Conservation (phyloP, 352 stramenopile species). For the Ophiocytium majus region DNA sequence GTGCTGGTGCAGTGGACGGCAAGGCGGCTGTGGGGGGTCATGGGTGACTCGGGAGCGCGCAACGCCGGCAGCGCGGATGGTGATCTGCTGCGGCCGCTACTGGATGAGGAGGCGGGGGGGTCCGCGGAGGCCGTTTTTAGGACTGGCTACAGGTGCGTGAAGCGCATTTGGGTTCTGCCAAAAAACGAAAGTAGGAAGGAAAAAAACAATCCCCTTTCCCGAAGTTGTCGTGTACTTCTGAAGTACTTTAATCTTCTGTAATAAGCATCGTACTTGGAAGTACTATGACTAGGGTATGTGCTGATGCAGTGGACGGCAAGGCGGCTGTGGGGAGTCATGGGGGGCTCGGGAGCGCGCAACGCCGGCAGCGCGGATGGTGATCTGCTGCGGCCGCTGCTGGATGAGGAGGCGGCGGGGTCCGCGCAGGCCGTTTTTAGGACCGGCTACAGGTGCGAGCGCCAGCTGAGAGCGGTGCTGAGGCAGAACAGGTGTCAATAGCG, state of each 20-base stretch:
- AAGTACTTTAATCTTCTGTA: too few species aligned
- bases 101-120: slow-evolving; percentile 29
- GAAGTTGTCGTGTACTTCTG: too few species aligned
- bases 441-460: not conserved
- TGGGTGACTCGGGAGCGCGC: slow-evolving; percentile 27
- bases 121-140: not conserved
- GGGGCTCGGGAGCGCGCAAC: not conserved
- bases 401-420: slow-evolving; percentile 17
- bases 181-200: too few species aligned
- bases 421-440: not conserved
- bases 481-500: not conserved
- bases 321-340: not conserved
- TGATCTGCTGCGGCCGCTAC: slow-evolving; percentile 33
- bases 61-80: not conserved
- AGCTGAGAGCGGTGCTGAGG: not conserved
- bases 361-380: slow-evolving; percentile 12
- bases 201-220: too few species aligned
- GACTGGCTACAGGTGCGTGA: not conserved
- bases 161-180: too few species aligned
- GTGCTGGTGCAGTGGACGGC: slow-evolving; percentile 9
- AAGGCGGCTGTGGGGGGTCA: not conserved
- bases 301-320: slow-evolving; percentile 23
- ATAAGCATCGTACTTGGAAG: too few species aligned
- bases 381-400: slow-evolving; percentile 37
- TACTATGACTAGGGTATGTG: slow-evolving; percentile 37